These are phyloP conservation scores for Chlorella sp. DNA, from an alignment of 139 green algal genomes.

Conservation along the genomic window DNA sequence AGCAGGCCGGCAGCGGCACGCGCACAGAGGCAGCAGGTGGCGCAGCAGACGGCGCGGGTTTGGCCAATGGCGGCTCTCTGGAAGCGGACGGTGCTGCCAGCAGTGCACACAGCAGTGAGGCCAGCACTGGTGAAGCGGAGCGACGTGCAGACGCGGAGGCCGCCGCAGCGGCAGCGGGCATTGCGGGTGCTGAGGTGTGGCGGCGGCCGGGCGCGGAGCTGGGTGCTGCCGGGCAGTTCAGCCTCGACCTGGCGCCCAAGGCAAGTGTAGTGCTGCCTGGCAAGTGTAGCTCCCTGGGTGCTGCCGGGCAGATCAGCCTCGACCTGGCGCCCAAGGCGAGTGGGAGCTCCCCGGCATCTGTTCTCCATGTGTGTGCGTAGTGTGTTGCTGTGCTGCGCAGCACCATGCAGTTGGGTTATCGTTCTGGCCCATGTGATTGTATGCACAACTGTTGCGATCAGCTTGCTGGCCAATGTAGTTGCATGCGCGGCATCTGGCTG, in stretches of 20 bases:
- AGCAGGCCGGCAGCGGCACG: not conserved
- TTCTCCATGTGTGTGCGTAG: too few species aligned
- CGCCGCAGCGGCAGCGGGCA: not conserved
- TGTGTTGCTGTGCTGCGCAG: too few species aligned
- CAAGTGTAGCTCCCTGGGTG: not conserved
- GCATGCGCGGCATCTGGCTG: too few species aligned
- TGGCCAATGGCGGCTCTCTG: not conserved
- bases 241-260: conserved; percentile 74
- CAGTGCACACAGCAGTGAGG: too few species aligned
- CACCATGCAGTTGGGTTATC: too few species aligned
- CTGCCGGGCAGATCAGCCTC: not conserved
- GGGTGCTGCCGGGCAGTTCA: conserved; percentile 35
- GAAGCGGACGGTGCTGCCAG: not conserved
- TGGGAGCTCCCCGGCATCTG: too few species aligned
- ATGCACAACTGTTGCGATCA: not conserved
- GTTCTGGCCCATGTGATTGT: not conserved
- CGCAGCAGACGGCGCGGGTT: not conserved
- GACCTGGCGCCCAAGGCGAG: too few species aligned
- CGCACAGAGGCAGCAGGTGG: not conserved
- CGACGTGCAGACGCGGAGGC: too few species aligned
- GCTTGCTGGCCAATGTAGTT: too few species aligned
- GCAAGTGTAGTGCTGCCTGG: conserved; percentile 19
- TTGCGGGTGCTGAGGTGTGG: not conserved
- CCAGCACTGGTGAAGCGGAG: too few species aligned
- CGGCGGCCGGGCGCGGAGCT: not conserved